Percentiles rank a stretch among this genome's conserved stretches.
These are phyloP conservation scores for Lichtheimia corymbifera DNA, from an alignment of 371 early-diverging fungal species.

Conservation along the genomic window DNA sequence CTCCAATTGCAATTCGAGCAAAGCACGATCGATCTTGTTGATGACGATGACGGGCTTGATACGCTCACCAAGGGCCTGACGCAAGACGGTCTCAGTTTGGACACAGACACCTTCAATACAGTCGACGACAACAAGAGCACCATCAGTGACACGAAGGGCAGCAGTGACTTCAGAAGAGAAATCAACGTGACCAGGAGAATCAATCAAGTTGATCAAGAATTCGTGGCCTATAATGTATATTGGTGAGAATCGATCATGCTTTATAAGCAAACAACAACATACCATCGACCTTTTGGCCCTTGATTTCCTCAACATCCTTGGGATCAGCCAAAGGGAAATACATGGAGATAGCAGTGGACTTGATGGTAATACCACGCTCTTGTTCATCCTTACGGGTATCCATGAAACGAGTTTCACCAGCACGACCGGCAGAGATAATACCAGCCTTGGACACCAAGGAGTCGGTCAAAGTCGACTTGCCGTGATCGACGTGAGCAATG, in stretches of 20 bases:
- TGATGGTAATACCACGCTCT: conserved; percentile 99
- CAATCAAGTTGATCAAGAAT: conserved; percentile 99
- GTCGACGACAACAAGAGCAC: conserved; percentile 99
- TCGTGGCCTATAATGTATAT: conserved; percentile 22
- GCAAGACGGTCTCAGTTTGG: conserved; percentile 99
- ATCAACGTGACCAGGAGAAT: conserved; percentile 99
- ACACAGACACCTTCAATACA: conserved; percentile 99
- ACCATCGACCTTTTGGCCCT: conserved; percentile 83
- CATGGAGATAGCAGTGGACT: conserved; percentile 99
- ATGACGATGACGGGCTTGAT: conserved; percentile 98
- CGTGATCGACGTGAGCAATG: conserved; percentile 98
- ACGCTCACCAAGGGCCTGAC: conserved; percentile 97
- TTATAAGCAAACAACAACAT: conserved; percentile 4
- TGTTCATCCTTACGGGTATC: conserved; percentile 99
- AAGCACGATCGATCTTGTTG: conserved; percentile 99
- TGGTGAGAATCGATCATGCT: too few relatives aligned
- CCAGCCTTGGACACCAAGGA: conserved; percentile 98
- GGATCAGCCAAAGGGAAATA: conserved; percentile 87
- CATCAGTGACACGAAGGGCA: conserved; percentile 99
- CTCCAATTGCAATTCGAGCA: conserved; percentile 92
- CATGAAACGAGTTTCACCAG: conserved; percentile 96
- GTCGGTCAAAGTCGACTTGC: conserved; percentile 95
- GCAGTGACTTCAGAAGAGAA: conserved; percentile 99
- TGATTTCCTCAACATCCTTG: conserved; percentile 84
- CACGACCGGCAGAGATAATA: conserved; percentile 94